A percentile compares a stretch with the other conserved stretches of the same genome.
phyloP scores from a whole-genome alignment of 2,329 filamentous ascomycete species.

The Ceratocystiopsis brevicomis region DNA sequence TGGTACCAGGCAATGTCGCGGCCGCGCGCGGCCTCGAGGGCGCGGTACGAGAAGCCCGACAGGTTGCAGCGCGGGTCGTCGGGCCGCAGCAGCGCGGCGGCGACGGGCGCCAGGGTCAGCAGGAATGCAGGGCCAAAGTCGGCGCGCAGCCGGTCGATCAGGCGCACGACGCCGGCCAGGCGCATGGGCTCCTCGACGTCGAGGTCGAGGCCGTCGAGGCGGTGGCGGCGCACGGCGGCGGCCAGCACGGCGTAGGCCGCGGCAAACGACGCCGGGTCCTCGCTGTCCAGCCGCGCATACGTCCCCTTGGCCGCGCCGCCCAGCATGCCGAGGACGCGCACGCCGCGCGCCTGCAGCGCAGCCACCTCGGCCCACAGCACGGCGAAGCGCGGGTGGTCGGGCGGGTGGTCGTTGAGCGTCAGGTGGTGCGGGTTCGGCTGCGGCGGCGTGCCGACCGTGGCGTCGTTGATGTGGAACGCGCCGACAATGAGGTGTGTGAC shows the following conservation, averaged over 20 bases:
- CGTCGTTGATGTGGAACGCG: constrained; percentile 58
- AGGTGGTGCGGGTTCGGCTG: constrained; percentile 17
- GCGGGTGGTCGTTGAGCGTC: constrained; percentile 57
- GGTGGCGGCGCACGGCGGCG: constrained; percentile 36
- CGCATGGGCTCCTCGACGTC: constrained; percentile 60
- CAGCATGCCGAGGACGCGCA: constrained; percentile 65
- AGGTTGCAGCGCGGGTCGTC: constrained; percentile 41
- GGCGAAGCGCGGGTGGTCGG: constrained; percentile 40
- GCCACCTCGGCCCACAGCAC: constrained; percentile 54
- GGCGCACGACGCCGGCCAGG: constrained; percentile 38
- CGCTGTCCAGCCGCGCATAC: constrained; percentile 34
- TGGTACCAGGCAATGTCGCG: constrained; percentile 61
- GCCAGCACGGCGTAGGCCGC: constrained; percentile 48
- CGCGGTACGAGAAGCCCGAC: constrained; percentile 56
- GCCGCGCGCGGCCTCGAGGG: constrained; percentile 45
- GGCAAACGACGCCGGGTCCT: constrained; percentile 37
- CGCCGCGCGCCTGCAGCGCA: constrained; percentile 46
- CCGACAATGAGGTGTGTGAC: constrained; percentile 61
- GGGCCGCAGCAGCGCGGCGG: constrained; percentile 44
- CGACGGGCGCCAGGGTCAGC: constrained; percentile 62
- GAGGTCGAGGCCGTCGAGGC: constrained; percentile 48
- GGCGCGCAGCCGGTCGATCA: constrained; percentile 43
- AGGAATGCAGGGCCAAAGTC: constrained; percentile 51
- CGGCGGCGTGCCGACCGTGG: constrained; percentile 20
- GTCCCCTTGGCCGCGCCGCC: constrained; percentile 59